phyloP scores from a whole-genome alignment of 345 rosid genomes.

The Arabis hirsuta region DNA sequence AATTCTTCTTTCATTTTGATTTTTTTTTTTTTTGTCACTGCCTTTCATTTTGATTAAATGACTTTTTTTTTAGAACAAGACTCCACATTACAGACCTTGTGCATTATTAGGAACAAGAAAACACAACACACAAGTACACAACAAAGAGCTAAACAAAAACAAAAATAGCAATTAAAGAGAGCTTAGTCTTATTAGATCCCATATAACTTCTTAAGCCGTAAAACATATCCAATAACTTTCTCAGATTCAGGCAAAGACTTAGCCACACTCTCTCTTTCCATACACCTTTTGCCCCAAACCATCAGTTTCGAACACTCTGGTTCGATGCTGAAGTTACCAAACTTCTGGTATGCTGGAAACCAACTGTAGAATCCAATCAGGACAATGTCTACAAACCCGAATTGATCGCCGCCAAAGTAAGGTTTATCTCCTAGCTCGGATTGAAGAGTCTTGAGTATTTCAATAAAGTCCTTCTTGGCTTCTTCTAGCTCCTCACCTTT shows the following conservation, averaged over 20 bases:
- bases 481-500: constrained; percentile 32
- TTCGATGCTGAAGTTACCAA: constrained; percentile 33
- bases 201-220: constrained; percentile 23
- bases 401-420: constrained; percentile 22
- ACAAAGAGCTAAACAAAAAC: constrained; percentile 4
- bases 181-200: constrained; percentile 18
- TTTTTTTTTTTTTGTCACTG: no score
- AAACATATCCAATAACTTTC: background rate
- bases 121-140: constrained; percentile 20
- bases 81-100: background rate
- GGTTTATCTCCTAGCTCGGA: constrained; percentile 37
- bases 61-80: background rate
- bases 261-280: constrained; percentile 23
- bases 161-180: background rate
- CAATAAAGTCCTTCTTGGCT: constrained; percentile 13
- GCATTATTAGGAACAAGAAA: constrained; percentile 10
- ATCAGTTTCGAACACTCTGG: constrained; percentile 28
- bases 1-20: no score
- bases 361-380: constrained; percentile 33
- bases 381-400: constrained; percentile 30
- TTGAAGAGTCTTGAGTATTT: constrained; percentile 33
- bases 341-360: constrained; percentile 25
- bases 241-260: constrained; percentile 10
- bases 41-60: no score
- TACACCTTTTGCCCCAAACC: constrained; percentile 32